Evolutionary conservation across 352 stramenopile species (phyloP).

Genomic region (Pythium guiyangense): DNA sequence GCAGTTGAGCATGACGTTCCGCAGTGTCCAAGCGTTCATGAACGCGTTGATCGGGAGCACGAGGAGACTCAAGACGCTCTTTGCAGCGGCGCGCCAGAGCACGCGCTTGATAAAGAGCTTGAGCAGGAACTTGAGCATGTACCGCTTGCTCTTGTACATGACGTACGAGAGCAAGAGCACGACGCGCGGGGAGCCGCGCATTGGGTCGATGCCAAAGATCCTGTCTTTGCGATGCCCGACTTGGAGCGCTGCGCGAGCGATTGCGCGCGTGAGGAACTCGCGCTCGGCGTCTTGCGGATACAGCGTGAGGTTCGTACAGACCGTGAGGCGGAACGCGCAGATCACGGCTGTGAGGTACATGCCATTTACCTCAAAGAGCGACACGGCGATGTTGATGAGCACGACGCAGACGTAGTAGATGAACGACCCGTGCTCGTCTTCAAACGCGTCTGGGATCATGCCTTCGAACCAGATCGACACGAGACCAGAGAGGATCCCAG

Average conservation of each 20-base stretch:
- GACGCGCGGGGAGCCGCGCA: conserved; percentile 36
- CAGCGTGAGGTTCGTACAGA: conserved; percentile 35
- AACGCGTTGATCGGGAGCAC: conserved; percentile 45
- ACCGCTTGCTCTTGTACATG: conserved; percentile 51
- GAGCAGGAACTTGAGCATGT: conserved; percentile 47
- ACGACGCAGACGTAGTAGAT: conserved; percentile 27
- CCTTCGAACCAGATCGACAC: conserved; percentile 34
- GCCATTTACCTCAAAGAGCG: conserved; percentile 34
- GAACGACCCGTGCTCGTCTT: conserved; percentile 9
- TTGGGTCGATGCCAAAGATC: conserved; percentile 49
- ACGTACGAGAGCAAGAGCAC: conserved; percentile 32
- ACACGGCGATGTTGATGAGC: conserved; percentile 45
- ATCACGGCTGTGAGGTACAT: conserved; percentile 37
- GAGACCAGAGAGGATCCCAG: conserved; percentile 29
- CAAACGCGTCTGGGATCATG: conserved; percentile 8
- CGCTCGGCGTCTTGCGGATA: conserved; percentile 45
- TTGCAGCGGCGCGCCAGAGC: conserved; percentile 38
- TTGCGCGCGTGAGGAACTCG: conserved; percentile 40
- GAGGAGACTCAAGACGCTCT: conserved; percentile 29
- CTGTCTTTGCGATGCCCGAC: conserved; percentile 34
- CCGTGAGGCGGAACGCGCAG: conserved; percentile 37
- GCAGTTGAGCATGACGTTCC: conserved; percentile 38
- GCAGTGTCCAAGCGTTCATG: conserved; percentile 44
- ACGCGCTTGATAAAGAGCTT: conserved; percentile 56
- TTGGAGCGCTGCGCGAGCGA: conserved; percentile 42